phyloP scores from a whole-genome alignment of 1,139 yeast genomes.

The Pichia sp. region DNA sequence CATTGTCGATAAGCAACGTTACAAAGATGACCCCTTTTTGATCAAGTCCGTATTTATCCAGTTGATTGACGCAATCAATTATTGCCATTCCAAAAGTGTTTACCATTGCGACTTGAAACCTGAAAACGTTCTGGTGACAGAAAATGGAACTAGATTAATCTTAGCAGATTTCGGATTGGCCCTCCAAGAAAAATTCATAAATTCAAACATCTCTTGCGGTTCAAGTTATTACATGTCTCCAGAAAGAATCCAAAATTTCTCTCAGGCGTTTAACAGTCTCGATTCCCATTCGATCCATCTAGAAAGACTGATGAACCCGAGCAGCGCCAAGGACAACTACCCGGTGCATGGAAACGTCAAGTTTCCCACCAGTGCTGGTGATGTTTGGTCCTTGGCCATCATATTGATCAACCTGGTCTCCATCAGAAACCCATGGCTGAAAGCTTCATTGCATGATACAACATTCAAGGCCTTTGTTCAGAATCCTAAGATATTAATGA shows the following conservation, averaged over 20 bases:
- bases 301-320: constrained; percentile 27
- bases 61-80: constrained; percentile 64
- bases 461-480: constrained; percentile 50
- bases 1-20: constrained; percentile 64
- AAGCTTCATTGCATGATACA: constrained; percentile 63
- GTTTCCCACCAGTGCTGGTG: constrained; percentile 73
- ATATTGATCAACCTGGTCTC: constrained; percentile 76
- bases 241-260: constrained; percentile 57
- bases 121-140: constrained; percentile 72
- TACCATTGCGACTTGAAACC: constrained; percentile 93
- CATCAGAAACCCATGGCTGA: constrained; percentile 88
- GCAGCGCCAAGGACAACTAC: constrained; percentile 12
- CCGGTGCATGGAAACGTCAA: constrained; percentile 39
- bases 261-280: constrained; percentile 29
- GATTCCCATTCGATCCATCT: constrained; percentile 31
- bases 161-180: constrained; percentile 88
- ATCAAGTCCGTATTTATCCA: constrained; percentile 74
- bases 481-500: constrained; percentile 50
- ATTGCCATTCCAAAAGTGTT: constrained; percentile 62
- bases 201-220: constrained; percentile 78
- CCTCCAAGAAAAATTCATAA: constrained; percentile 51
- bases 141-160: constrained; percentile 54
- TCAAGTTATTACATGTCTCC: constrained; percentile 93
- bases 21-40: constrained; percentile 46
- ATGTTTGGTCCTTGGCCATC: constrained; percentile 85